phyloP scores from a whole-genome alignment of 805 yeast genomes.

The Blastobotrys attinorum region DNA sequence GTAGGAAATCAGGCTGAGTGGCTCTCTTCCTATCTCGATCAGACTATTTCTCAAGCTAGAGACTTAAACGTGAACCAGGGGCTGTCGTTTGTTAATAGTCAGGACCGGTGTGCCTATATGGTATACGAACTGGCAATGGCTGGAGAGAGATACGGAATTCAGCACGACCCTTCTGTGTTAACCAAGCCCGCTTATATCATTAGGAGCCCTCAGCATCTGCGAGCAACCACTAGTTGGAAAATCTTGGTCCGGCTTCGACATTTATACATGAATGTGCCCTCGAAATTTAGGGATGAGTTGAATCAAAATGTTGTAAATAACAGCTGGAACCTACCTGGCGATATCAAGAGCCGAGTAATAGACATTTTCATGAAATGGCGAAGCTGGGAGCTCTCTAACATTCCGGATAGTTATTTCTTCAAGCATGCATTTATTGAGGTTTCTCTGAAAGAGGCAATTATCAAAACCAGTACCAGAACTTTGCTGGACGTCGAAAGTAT shows the following conservation, averaged over 20 bases:
- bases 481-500: constrained; percentile 25
- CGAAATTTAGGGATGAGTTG: constrained; percentile 37
- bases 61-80: not conserved
- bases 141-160: constrained; percentile 44
- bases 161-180: constrained; percentile 81
- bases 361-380: constrained; percentile 71
- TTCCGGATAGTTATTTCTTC: constrained; percentile 50
- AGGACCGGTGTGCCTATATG: constrained; percentile 20
- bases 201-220: constrained; percentile 63
- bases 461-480: constrained; percentile 8
- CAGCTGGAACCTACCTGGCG: constrained; percentile 33
- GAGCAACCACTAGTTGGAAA: constrained; percentile 85
- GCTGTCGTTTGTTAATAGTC: not conserved
- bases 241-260: constrained; percentile 73
- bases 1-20: constrained; percentile 32
- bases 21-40: constrained; percentile 16
- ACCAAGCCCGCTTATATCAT: constrained; percentile 83
- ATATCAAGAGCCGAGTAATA: constrained; percentile 49
- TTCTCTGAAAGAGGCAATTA: constrained; percentile 12
- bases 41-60: constrained; percentile 13
- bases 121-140: constrained; percentile 40
- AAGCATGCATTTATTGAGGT: constrained; percentile 37
- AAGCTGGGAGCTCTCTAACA: constrained; percentile 77
- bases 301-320: constrained; percentile 31
- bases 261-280: constrained; percentile 52